Percentiles rank a stretch among this genome's conserved stretches.
These are phyloP conservation scores for Plasmodium adleri DNA, from an alignment of 169 alveolate genomes.

Conservation along the genomic window DNA sequence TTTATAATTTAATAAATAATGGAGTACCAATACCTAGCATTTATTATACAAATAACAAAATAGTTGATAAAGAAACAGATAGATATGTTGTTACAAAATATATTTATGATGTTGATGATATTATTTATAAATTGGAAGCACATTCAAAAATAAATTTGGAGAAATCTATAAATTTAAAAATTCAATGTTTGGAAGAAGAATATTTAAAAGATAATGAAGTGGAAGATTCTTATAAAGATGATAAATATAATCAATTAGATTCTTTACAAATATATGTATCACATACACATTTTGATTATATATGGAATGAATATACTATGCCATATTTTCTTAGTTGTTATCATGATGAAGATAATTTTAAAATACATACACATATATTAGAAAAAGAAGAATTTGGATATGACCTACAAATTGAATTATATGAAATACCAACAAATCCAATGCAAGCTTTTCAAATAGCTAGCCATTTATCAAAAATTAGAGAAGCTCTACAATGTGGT, in stretches of 20 bases:
- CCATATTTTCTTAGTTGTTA: slow-evolving; percentile 64
- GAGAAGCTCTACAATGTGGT: slow-evolving; percentile 74
- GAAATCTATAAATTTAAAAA: slow-evolving; percentile 20
- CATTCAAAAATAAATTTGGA: slow-evolving; percentile 64
- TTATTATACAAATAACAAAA: slow-evolving; percentile 40
- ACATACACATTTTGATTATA: slow-evolving; percentile 32
- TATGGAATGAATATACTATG: slow-evolving; percentile 72
- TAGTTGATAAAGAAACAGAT: slow-evolving; percentile 70
- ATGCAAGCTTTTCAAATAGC: slow-evolving; percentile 19
- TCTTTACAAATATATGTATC: slow-evolving; percentile 70
- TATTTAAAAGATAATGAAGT: slow-evolving; percentile 60
- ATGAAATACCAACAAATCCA: slow-evolving; percentile 66
- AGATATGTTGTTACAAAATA: slow-evolving; percentile 69
- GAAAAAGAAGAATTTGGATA: slow-evolving; percentile 72
- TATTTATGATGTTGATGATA: slow-evolving; percentile 68
- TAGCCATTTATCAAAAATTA: slow-evolving; percentile 62
- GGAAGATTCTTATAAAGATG: slow-evolving; percentile 39
- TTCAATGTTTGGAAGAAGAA: slow-evolving; percentile 29
- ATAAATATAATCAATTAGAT: slow-evolving; percentile 54
- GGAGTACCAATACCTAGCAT: slow-evolving; percentile 74
- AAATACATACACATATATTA: slow-evolving; percentile 66
- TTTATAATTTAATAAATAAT: slow-evolving; percentile 42
- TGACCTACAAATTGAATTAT: slow-evolving; percentile 66
- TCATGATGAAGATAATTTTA: slow-evolving; percentile 49
- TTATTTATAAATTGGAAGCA: slow-evolving; percentile 74